These are phyloP conservation scores for Haplographium delicatum DNA, from an alignment of 495 filamentous ascomycete genomes.

Conservation along the genomic window DNA sequence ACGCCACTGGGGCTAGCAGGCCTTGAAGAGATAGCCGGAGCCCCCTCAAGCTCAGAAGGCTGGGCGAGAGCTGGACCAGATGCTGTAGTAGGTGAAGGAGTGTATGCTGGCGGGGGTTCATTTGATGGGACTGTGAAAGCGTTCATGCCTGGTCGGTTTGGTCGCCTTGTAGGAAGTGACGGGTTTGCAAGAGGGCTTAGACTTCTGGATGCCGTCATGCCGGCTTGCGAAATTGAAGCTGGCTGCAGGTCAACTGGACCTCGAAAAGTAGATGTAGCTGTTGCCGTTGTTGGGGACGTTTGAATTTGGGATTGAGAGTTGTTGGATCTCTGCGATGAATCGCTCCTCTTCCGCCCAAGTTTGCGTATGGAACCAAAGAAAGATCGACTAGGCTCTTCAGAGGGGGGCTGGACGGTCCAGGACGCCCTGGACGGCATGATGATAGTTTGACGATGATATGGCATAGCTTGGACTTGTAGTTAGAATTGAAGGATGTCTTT, in stretches of 20 bases:
- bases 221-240: not conserved
- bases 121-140: constrained; percentile 32
- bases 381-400: constrained; percentile 4
- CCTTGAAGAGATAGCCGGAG: constrained; percentile 3
- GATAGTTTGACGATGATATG: not conserved
- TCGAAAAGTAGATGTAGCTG: constrained; percentile 1
- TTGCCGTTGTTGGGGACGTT: not conserved
- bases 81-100: constrained; percentile 25
- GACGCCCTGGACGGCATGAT: constrained; percentile 6
- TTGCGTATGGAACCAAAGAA: constrained; percentile 23
- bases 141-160: constrained; percentile 33
- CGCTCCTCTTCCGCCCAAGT: constrained; percentile 20
- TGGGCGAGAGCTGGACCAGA: constrained; percentile 19
- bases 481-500: not conserved
- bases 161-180: constrained; percentile 22
- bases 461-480: not conserved
- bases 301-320: not conserved
- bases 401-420: constrained; percentile 2
- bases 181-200: constrained; percentile 17
- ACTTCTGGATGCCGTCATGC: not conserved
- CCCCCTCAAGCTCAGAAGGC: constrained; percentile 3
- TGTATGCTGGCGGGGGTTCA: constrained; percentile 46
- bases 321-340: constrained; percentile 7
- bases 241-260: constrained; percentile 7
- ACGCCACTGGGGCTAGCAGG: constrained; percentile 7